Percentiles rank a stretch among this genome's conserved stretches.
These are phyloP conservation scores for Gastroboletus turbinatus DNA, from an alignment of 1,284 basidiomycete genomes.

Conservation along the genomic window DNA sequence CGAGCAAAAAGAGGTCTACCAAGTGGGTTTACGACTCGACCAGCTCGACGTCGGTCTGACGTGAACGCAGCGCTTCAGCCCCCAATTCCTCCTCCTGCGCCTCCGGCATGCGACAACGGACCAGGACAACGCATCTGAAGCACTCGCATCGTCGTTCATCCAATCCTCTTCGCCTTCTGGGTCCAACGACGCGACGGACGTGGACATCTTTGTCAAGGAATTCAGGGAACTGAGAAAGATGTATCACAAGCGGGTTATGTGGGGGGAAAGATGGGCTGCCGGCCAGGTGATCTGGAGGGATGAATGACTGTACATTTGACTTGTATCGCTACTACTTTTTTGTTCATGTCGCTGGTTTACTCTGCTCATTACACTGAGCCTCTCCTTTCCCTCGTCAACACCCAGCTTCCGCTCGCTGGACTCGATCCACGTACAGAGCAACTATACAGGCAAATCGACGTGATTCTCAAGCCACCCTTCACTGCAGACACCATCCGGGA, in stretches of 20 bases:
- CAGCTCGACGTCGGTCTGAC: slow-evolving; percentile 9
- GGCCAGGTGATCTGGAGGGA: slow-evolving; percentile 84
- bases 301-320: slow-evolving; percentile 36
- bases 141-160: slow-evolving; percentile 77
- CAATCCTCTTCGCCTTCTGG: slow-evolving; percentile 47
- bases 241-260: slow-evolving; percentile 89
- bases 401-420: slow-evolving; percentile 5
- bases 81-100: slow-evolving; percentile 84
- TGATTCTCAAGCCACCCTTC: slow-evolving; percentile 23
- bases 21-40: slow-evolving; percentile 48
- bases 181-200: slow-evolving; percentile 51
- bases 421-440: slow-evolving; percentile 12
- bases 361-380: slow-evolving; percentile 31
- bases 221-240: slow-evolving; percentile 84
- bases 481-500: slow-evolving; percentile 14
- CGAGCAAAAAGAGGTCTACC: slow-evolving; percentile 84
- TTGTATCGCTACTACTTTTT: slow-evolving; percentile 6
- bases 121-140: slow-evolving; percentile 87
- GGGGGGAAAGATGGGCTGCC: slow-evolving; percentile 82
- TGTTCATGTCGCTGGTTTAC: slow-evolving; percentile 26
- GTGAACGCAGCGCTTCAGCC: slow-evolving; percentile 68
- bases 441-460: slow-evolving; percentile 17
- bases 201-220: slow-evolving; percentile 85
- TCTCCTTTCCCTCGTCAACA: slow-evolving; percentile 20
- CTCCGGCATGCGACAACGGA: slow-evolving; percentile 82